Evolutionary conservation across 2,329 filamentous ascomycete genomes (phyloP), one percentile per base, ranked within the genome.

Genomic region (Colletotrichum musicola): DNA sequence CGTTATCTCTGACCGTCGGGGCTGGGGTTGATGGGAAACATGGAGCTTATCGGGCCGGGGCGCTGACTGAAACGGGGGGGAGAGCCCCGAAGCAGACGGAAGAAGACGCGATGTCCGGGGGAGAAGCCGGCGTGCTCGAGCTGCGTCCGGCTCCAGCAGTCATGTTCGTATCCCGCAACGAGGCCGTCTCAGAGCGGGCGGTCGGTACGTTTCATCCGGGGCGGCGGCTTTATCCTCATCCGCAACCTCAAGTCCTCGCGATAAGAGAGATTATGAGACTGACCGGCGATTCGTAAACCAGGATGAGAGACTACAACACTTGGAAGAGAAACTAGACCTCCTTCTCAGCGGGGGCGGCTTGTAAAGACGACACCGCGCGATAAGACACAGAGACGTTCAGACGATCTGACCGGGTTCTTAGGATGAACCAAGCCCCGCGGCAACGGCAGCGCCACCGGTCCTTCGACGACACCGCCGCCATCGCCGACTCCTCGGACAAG

Each of bases 271-370:
- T 12, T 14, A 40, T 42, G 30, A 9, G 12, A 49, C 62, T 69
- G 25, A 62, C 44, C 60, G 10, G 30, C 5, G 1, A 35, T 35
- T 35, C 60, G 22, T 25, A 57, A 71, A 20, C n/a, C 25, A 86
- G 84, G 83, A 84, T 71, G 84, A 86, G 73, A 79, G 84, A 71
- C 76, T 86, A n/a, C 83, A 83, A 14, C 81, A 83, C 58, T 72
- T 86, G 47, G 84, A 86, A 75, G 83, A 85, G 75, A 86, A 86
- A 73, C 79, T 86, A 54, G 83, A 86, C 74, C 81, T 82, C 66
- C 77, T 86, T 61, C 75, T 86, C 20, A 85, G 77, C 55, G 82
- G 83, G 62, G 80, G 75, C 73, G 66, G 66, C 66, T 73, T 76
- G 77, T 80, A 77, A 71, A 64, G 46, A 69, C 61, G 47, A 71